Percentiles rank a stretch among this genome's conserved stretches.
phyloP scores from a whole-genome alignment of 164 flowering plant species.

The Liriodendron chinense region DNA sequence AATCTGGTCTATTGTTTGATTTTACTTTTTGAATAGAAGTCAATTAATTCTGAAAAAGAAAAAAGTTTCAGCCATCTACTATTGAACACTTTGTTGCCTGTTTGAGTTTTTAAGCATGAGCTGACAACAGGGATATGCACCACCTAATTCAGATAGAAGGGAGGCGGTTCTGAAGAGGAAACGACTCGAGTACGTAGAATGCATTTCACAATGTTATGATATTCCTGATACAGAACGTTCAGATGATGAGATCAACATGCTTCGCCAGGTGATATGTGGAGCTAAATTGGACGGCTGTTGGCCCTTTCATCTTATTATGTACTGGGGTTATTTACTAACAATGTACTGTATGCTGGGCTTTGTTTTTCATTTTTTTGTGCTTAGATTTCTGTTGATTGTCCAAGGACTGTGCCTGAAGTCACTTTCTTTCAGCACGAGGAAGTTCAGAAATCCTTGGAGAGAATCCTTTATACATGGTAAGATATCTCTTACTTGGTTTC shows the following conservation, averaged over 20 bases:
- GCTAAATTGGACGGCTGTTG: neutral
- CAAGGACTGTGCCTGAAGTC: slow-evolving; percentile 97
- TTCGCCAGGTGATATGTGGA: slow-evolving; percentile 64
- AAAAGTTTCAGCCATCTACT: neutral
- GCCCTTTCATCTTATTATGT: neutral
- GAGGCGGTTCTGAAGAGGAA: slow-evolving; percentile 86
- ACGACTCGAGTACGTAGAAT: slow-evolving; percentile 86
- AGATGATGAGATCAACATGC: slow-evolving; percentile 97
- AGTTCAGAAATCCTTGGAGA: slow-evolving; percentile 95
- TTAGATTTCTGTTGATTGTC: slow-evolving; percentile 97
- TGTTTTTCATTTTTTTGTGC: slow-evolving; percentile 12
- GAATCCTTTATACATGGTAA: slow-evolving; percentile 90
- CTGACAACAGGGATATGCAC: slow-evolving; percentile 99
- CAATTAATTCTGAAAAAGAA: neutral
- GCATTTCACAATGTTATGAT: slow-evolving; percentile 85
- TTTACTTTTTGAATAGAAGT: neutral
- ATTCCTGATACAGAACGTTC: slow-evolving; percentile 89
- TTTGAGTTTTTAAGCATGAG: slow-evolving; percentile 51
- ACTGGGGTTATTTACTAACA: slow-evolving; percentile 4
- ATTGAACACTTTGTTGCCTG: slow-evolving; percentile 19
- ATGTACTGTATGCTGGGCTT: neutral
- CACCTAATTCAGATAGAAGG: slow-evolving; percentile 99
- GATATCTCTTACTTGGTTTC: slow-evolving; percentile 4
- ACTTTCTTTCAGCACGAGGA: slow-evolving; percentile 81
- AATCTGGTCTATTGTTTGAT: neutral